Conservation (phyloP, 1,284 basidiomycete genomes). For the Rhodofomes roseus region DNA sequence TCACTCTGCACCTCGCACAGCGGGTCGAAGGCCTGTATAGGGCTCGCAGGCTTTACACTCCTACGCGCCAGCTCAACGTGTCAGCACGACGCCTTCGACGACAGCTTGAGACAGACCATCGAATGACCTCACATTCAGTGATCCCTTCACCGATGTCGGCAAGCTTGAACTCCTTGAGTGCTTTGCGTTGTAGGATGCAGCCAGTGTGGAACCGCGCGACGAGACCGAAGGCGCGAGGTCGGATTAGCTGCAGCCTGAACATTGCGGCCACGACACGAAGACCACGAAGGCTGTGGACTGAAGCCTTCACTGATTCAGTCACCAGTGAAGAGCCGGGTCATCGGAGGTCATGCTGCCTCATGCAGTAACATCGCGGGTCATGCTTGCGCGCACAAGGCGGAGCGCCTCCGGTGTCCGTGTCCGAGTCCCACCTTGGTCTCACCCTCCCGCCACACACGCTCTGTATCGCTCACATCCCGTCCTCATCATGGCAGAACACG, state of each 20-base stretch:
- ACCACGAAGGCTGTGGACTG: background rate
- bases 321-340: background rate
- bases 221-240: background rate
- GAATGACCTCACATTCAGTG: conserved; percentile 87
- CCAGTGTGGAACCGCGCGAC: background rate
- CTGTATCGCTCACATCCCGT: background rate
- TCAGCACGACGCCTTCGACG: background rate
- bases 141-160: conserved; percentile 95
- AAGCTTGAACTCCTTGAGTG: conserved; percentile 75
- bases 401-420: background rate
- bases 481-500: conserved; percentile 26
- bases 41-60: conserved; percentile 57
- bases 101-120: conserved; percentile 57
- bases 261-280: background rate
- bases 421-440: background rate
- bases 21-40: conserved; percentile 77
- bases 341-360: background rate
- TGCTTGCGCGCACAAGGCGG: background rate
- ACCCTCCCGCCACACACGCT: background rate
- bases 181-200: background rate
- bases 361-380: background rate
- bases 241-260: background rate
- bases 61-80: conserved; percentile 27
- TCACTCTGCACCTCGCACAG: conserved; percentile 94
- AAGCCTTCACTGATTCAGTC: too few species aligned